A percentile compares a stretch with the other conserved stretches of the same genome.
Evolutionary conservation across 2,329 filamentous ascomycete genomes (phyloP).

Genomic region (Aspergillus ustus): DNA sequence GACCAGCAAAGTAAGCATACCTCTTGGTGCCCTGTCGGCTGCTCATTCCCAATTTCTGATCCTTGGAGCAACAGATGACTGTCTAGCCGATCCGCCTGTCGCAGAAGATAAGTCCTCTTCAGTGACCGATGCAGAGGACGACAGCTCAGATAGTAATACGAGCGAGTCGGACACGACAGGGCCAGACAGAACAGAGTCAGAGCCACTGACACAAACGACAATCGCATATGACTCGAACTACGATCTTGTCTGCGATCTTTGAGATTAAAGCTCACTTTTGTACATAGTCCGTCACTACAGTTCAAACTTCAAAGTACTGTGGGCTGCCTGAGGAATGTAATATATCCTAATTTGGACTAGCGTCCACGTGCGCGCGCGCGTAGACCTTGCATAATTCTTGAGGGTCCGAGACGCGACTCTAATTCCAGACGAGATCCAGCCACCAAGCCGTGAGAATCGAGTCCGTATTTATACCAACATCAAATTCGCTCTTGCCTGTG

Average conservation of each 20-base stretch:
- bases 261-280: not conserved
- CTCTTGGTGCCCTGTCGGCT: not conserved
- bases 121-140: not conserved
- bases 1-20: conserved; percentile 20
- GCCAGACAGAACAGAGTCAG: not conserved
- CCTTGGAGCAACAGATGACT: not conserved
- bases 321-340: conserved; percentile 27
- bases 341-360: conserved; percentile 24
- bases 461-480: not conserved
- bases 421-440: conserved; percentile 16
- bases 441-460: not conserved
- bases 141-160: not conserved
- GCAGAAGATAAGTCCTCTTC: not conserved
- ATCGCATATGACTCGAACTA: conserved; percentile 28
- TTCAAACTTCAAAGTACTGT: not conserved
- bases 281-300: not conserved
- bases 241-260: conserved; percentile 27
- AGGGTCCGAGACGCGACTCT: conserved; percentile 13
- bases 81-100: not conserved
- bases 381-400: not conserved
- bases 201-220: conserved; percentile 15
- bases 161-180: not conserved
- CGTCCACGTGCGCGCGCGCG: conserved; percentile 16
- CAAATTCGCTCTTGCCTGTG: not conserved
- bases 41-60: not conserved